phyloP scores from a whole-genome alignment of 228 moss, liverwort and hornwort genomes.

The Sphagnum magellanicum region DNA sequence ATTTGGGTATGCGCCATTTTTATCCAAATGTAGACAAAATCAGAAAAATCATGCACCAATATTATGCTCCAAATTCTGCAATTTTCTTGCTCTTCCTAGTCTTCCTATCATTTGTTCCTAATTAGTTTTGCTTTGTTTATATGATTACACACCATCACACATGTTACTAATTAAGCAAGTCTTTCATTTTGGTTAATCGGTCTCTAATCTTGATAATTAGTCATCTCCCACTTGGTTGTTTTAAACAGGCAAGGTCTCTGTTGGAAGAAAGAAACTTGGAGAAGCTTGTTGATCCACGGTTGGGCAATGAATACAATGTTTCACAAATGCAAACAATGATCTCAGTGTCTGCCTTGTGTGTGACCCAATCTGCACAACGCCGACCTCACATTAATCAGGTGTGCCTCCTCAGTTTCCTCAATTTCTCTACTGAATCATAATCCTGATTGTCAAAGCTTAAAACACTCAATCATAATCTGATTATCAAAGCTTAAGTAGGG shows the following conservation, averaged over 20 bases:
- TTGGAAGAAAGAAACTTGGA: conserved; percentile 60
- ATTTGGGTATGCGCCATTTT: conserved; percentile 53
- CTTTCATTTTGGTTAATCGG: conserved; percentile 19
- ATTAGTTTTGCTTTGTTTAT: too few species aligned
- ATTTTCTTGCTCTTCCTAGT: too few species aligned
- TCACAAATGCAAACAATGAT: conserved; percentile 71
- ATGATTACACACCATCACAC: too few species aligned
- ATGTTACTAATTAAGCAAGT: neutral
- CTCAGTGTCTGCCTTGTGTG: conserved; percentile 77
- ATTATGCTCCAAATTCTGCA: too few species aligned
- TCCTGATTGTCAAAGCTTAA: neutral
- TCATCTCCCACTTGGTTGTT: too few species aligned
- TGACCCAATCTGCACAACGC: conserved; percentile 78
- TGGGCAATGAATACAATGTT: conserved; percentile 40
- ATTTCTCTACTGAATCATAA: neutral
- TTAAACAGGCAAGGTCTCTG: conserved; percentile 70
- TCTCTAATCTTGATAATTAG: conserved; percentile 1
- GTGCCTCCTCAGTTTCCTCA: neutral
- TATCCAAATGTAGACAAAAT: too few species aligned
- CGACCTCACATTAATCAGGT: conserved; percentile 86
- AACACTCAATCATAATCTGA: neutral
- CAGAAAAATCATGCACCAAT: too few species aligned
- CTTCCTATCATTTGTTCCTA: too few species aligned
- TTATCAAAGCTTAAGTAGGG: neutral
- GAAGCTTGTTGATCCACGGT: conserved; percentile 67